phyloP scores from a whole-genome alignment of 169 alveolate species.

The Perkinsus olseni region DNA sequence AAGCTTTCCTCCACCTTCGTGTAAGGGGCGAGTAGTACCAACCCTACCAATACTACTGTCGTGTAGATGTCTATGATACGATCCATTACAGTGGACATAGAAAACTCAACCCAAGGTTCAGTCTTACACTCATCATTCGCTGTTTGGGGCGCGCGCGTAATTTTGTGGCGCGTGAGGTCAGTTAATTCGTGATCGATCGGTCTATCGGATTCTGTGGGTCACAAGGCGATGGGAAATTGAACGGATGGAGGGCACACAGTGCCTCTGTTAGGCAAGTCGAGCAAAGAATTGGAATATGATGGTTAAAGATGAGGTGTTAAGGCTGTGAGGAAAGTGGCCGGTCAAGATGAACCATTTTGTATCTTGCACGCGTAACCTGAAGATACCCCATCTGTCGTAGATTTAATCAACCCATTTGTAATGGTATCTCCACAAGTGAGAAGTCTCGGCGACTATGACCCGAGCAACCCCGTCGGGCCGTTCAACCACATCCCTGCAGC shows the following conservation, averaged over 20 bases:
- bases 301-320: neutral
- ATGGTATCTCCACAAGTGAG: neutral
- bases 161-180: neutral
- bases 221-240: too few species aligned
- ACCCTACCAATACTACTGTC: neutral
- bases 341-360: neutral
- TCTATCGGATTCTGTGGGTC: too few species aligned
- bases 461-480: neutral
- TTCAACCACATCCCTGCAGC: neutral
- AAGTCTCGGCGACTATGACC: neutral
- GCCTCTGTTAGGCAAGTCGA: neutral
- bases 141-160: neutral
- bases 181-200: too few species aligned
- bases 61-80: neutral
- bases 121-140: neutral
- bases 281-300: neutral
- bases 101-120: neutral
- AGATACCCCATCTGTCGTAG: neutral
- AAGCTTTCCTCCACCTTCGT: slow-evolving; percentile 52
- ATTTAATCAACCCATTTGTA: neutral
- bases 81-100: neutral
- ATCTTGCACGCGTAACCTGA: neutral
- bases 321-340: neutral
- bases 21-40: slow-evolving; percentile 21
- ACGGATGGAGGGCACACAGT: too few species aligned